phyloP scores from a whole-genome alignment of 257 asterid genomes.

The Leptodermis oblonga region DNA sequence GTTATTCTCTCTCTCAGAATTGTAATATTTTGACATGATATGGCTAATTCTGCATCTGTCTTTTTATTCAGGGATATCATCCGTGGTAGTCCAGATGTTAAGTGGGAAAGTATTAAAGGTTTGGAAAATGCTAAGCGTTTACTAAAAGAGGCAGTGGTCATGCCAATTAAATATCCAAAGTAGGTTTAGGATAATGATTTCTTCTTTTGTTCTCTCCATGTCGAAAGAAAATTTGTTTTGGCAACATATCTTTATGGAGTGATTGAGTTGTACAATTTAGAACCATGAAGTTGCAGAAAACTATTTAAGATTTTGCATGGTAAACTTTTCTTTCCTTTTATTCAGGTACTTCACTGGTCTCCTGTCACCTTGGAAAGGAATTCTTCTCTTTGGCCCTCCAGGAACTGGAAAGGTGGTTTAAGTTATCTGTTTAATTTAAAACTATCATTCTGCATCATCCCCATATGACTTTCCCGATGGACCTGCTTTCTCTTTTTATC shows the following conservation, averaged over 20 bases:
- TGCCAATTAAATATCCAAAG: conserved; percentile 99
- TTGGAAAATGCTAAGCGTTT: conserved; percentile 89
- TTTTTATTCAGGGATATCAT: conserved; percentile 70
- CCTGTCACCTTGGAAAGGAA: conserved; percentile 97
- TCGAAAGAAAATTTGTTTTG: neutral
- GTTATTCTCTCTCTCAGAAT: neutral
- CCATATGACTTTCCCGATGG: neutral
- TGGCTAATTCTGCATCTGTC: conserved; percentile 18
- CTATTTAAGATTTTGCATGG: conserved; percentile 12
- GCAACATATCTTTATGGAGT: too few species aligned
- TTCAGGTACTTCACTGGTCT: conserved; percentile 93
- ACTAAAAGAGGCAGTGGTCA: conserved; percentile 96
- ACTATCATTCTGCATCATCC: neutral
- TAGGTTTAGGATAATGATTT: conserved; percentile 26
- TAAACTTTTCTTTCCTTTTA: conserved; percentile 17
- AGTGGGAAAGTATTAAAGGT: conserved; percentile 90
- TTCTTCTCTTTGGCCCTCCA: conserved; percentile 98
- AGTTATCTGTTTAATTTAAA: conserved; percentile 9
- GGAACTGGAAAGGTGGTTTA: conserved; percentile 91
- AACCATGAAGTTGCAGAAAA: neutral
- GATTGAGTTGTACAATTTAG: too few species aligned
- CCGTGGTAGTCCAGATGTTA: conserved; percentile 94
- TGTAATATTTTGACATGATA: neutral
- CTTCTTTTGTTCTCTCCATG: conserved; percentile 10
- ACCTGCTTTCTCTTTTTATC: neutral